Evolutionary conservation across 768 basidiomycete genomes (phyloP).

Genomic region (Boletus tomentosulus): DNA sequence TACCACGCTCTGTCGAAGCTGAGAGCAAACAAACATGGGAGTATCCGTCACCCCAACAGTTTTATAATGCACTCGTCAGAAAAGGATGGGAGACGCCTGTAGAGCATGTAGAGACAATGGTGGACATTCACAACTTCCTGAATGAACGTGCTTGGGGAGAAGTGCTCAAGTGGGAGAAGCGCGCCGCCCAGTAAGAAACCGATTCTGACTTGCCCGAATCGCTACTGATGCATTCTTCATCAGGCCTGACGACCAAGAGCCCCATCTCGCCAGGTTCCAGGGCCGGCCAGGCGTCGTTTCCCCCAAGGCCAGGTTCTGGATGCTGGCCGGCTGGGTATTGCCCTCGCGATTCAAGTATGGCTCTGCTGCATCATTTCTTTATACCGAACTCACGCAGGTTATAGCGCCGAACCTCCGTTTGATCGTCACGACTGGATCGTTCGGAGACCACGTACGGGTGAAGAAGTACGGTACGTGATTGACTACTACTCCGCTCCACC

Average conservation of each 20-base stretch:
- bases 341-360: constrained; percentile 88
- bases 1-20: constrained; percentile 58
- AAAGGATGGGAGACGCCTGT: constrained; percentile 99
- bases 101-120: constrained; percentile 95
- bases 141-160: constrained; percentile 97
- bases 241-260: constrained; percentile 54
- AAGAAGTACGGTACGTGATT: constrained; percentile 92
- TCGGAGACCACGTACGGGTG: constrained; percentile 69
- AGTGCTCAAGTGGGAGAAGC: constrained; percentile 89
- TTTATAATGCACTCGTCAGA: constrained; percentile 92
- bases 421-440: constrained; percentile 99
- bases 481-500: constrained; percentile 97
- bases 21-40: constrained; percentile 60
- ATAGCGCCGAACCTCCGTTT: constrained; percentile 87
- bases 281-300: constrained; percentile 91
- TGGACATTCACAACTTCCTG: constrained; percentile 96
- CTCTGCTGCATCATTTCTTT: background rate
- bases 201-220: background rate
- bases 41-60: constrained; percentile 96
- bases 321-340: constrained; percentile 84
- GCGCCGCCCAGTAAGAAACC: constrained; percentile 32
- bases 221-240: constrained; percentile 1
- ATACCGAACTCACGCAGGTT: constrained; percentile 1
- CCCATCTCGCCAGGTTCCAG: constrained; percentile 78
- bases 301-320: constrained; percentile 86